A percentile compares a stretch with the other conserved stretches of the same genome.
Evolutionary conservation across 2,329 filamentous ascomycete genomes (phyloP).

Genomic region (Madurella fahalii): DNA sequence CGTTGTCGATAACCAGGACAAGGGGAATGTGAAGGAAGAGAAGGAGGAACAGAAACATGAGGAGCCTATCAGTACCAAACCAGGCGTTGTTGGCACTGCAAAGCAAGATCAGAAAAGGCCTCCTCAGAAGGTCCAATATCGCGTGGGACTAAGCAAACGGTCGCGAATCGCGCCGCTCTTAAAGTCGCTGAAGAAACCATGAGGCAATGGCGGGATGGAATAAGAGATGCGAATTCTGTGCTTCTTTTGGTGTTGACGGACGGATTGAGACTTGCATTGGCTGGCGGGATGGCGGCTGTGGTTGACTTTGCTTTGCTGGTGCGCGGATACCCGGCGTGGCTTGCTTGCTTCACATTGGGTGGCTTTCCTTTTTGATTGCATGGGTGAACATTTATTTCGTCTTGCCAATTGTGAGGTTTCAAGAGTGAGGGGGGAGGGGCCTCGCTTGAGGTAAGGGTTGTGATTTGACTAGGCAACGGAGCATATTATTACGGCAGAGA

Average conservation of each 20-base stretch:
- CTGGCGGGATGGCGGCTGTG: no score
- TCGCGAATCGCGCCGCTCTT: conserved; percentile 49
- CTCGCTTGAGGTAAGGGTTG: no score
- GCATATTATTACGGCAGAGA: no score
- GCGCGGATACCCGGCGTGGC: no score
- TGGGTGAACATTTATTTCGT: no score
- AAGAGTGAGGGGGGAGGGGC: no score
- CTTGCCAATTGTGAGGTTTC: no score
- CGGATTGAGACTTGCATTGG: not conserved
- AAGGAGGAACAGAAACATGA: conserved; percentile 1
- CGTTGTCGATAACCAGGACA: not conserved
- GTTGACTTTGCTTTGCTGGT: no score
- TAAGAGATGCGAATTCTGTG: not conserved
- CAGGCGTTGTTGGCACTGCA: no score
- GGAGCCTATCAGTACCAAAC: not conserved
- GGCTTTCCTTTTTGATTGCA: no score
- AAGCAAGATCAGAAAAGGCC: conserved; percentile 3
- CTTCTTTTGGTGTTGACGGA: not conserved
- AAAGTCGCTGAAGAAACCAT: conserved; percentile 43
- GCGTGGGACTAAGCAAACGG: conserved; percentile 50
- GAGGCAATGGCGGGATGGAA: not conserved
- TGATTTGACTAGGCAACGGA: no score
- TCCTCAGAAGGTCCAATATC: conserved; percentile 39
- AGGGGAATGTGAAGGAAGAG: conserved; percentile 12
- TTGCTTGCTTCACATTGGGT: no score